Evolutionary conservation across 73 alveolate genomes (phyloP).

Genomic region (Durusdinium trenchii): DNA sequence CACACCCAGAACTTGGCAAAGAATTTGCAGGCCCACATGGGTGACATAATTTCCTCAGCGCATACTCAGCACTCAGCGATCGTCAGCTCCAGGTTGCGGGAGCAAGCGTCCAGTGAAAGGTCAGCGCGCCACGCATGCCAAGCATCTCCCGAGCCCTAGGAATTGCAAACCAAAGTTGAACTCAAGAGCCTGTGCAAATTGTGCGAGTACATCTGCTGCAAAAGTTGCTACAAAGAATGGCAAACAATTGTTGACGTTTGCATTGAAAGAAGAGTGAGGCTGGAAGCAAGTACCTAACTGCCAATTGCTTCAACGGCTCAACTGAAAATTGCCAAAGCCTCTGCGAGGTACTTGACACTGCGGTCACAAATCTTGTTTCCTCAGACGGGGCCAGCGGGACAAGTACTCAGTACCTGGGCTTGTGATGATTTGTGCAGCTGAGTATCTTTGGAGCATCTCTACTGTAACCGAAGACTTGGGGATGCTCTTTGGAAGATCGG

Average conservation of each 20-base stretch:
- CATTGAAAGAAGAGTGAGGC: too few relatives aligned
- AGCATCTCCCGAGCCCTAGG: constrained; percentile 71
- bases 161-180: constrained; percentile 70
- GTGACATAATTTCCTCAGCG: constrained; percentile 75
- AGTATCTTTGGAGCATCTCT: neutral
- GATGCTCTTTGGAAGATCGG: neutral
- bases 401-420: neutral
- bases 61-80: neutral
- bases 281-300: too few relatives aligned
- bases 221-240: neutral
- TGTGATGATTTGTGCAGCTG: neutral
- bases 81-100: neutral
- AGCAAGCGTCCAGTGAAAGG: neutral
- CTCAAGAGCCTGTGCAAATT: constrained; percentile 61
- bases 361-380: constrained; percentile 83
- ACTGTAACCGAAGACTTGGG: neutral
- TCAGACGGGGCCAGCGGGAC: neutral
- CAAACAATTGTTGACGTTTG: too few relatives aligned
- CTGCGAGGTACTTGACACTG: constrained; percentile 49
- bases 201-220: neutral
- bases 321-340: neutral
- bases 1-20: constrained; percentile 54
- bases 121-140: neutral
- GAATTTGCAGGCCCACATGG: constrained; percentile 42
- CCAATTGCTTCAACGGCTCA: too few relatives aligned